phyloP scores from a whole-genome alignment of 345 rosid genomes.

The Bretschneidera sinensis region DNA sequence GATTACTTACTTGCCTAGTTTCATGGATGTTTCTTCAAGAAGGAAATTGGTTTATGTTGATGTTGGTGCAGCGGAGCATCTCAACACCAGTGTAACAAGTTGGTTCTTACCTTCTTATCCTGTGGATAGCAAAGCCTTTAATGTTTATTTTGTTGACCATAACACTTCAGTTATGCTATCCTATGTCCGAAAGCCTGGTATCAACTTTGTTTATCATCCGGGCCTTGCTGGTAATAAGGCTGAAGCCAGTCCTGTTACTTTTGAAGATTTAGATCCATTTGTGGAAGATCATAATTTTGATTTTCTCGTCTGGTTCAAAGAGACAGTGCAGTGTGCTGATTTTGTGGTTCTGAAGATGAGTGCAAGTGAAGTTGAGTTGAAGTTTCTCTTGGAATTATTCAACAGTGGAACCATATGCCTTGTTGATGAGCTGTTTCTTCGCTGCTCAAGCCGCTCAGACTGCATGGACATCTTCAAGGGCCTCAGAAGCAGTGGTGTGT shows the following conservation, averaged over 20 bases:
- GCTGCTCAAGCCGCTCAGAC: slow-evolving; percentile 34
- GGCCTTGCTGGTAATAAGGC: slow-evolving; percentile 43
- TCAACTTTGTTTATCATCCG: slow-evolving; percentile 73
- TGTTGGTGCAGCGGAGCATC: slow-evolving; percentile 59
- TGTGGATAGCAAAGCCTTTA: slow-evolving; percentile 46
- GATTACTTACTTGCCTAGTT: slow-evolving; percentile 52
- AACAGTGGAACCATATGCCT: slow-evolving; percentile 54
- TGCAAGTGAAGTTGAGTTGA: slow-evolving; percentile 42
- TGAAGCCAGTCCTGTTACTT: neutral
- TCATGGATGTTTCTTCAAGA: slow-evolving; percentile 34
- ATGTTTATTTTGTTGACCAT: slow-evolving; percentile 65
- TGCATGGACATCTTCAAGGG: slow-evolving; percentile 47
- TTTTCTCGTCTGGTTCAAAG: slow-evolving; percentile 63
- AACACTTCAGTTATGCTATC: slow-evolving; percentile 66
- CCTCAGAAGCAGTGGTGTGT: slow-evolving; percentile 61
- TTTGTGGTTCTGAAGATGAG: slow-evolving; percentile 72
- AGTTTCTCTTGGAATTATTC: slow-evolving; percentile 44
- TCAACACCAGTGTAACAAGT: slow-evolving; percentile 31
- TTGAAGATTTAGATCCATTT: slow-evolving; percentile 45
- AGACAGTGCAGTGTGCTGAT: slow-evolving; percentile 57
- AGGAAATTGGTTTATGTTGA: slow-evolving; percentile 54
- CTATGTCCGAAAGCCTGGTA: slow-evolving; percentile 54
- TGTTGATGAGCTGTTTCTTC: slow-evolving; percentile 61
- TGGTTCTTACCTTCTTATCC: slow-evolving; percentile 72
- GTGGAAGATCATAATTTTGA: slow-evolving; percentile 52